These are phyloP conservation scores for Suillus cothurnatus DNA, from an alignment of 768 basidiomycete species.

Conservation along the genomic window DNA sequence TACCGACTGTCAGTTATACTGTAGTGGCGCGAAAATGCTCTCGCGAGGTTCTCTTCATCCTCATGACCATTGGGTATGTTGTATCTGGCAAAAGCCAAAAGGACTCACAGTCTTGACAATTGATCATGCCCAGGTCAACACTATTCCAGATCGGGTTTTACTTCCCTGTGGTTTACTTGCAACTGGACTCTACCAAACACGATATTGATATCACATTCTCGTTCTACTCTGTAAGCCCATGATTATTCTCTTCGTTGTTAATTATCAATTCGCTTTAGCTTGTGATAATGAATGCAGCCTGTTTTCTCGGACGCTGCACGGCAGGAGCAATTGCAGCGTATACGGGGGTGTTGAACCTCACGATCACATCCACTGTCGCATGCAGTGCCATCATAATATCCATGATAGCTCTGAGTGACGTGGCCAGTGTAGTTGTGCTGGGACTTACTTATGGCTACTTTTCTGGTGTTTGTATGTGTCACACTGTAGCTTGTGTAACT, in stretches of 20 bases:
- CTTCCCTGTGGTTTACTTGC: conserved; percentile 54
- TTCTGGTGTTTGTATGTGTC: conserved; percentile 35
- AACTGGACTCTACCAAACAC: conserved; percentile 49
- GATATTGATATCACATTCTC: conserved; percentile 44
- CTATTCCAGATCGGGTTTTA: conserved; percentile 42
- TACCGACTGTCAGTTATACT: conserved; percentile 5
- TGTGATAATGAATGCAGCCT: conserved; percentile 50
- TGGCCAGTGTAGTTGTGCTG: conserved; percentile 38
- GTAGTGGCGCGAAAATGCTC: background rate
- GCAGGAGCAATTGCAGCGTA: conserved; percentile 42
- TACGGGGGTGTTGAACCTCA: conserved; percentile 42
- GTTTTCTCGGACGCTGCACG: conserved; percentile 48
- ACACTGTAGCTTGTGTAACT: background rate
- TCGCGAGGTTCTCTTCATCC: background rate
- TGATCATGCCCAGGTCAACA: background rate
- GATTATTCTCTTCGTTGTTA: background rate
- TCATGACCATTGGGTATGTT: conserved; percentile 3
- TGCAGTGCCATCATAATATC: conserved; percentile 42
- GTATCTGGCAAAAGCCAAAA: background rate
- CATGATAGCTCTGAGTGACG: conserved; percentile 38
- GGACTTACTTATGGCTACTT: conserved; percentile 47
- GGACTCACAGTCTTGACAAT: background rate
- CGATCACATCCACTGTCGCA: conserved; percentile 32
- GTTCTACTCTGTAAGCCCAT: conserved; percentile 45
- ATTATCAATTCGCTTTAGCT: conserved; percentile 31